Conservation (phyloP, 257 asterid genomes). For the Solanum stenotomum region DNA sequence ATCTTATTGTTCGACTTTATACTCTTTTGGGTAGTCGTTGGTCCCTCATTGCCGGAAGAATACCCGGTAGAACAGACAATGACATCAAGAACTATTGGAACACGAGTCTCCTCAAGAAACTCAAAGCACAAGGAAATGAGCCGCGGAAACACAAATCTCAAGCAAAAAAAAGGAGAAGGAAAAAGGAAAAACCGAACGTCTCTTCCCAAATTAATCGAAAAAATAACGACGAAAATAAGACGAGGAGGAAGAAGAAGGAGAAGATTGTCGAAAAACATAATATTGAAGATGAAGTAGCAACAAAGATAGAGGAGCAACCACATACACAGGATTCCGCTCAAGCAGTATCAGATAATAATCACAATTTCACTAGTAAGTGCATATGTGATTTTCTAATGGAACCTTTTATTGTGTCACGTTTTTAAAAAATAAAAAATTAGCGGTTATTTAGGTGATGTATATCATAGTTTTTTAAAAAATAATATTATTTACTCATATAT, state of each 20-base stretch:
- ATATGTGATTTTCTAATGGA: not conserved
- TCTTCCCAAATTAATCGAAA: not conserved
- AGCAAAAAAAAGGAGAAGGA: not conserved
- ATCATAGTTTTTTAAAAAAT: too few species aligned
- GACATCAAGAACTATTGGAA: slow-evolving; percentile 96
- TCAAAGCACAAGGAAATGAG: not conserved
- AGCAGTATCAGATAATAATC: not conserved
- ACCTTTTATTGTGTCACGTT: too few species aligned
- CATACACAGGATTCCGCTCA: not conserved
- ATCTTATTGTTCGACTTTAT: not conserved
- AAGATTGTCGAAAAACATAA: not conserved
- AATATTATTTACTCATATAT: not conserved
- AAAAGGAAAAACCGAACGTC: not conserved
- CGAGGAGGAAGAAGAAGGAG: not conserved
- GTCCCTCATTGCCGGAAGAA: slow-evolving; percentile 86
- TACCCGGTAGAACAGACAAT: slow-evolving; percentile 88
- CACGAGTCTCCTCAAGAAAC: slow-evolving; percentile 27
- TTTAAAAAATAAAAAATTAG: too few species aligned
- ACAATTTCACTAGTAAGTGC: not conserved
- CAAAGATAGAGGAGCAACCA: not conserved
- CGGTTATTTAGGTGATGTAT: too few species aligned
- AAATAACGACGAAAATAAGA: not conserved
- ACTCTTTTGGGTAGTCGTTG: slow-evolving; percentile 24
- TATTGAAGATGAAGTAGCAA: not conserved
- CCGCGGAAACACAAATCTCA: not conserved